Evolutionary conservation across 495 filamentous ascomycete species (phyloP).

Genomic region (Staphylotrichum tortipilum): DNA sequence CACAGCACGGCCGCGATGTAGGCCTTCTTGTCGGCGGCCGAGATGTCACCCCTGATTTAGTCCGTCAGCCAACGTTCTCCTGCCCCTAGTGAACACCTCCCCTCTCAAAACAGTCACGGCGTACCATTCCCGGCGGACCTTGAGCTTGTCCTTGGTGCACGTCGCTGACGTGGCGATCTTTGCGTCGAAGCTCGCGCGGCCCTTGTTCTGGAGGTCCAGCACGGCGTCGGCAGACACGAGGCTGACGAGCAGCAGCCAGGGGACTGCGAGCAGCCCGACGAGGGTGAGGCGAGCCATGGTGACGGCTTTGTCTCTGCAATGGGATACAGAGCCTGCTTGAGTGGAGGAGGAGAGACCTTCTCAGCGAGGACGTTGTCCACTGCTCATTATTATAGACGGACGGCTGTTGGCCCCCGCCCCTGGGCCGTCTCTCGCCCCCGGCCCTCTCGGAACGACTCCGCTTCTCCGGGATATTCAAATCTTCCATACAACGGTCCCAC

Average conservation of each 20-base stretch:
- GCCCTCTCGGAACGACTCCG: neutral
- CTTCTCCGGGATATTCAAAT: neutral
- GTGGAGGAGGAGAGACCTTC: neutral
- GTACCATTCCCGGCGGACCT: slow-evolving; percentile 42
- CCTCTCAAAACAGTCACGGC: neutral
- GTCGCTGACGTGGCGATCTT: slow-evolving; percentile 36
- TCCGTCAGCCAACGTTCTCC: neutral
- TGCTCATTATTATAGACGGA: neutral
- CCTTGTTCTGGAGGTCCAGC: slow-evolving; percentile 33
- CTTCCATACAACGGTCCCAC: neutral
- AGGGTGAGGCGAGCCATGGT: slow-evolving; percentile 23
- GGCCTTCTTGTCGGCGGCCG: slow-evolving; percentile 39
- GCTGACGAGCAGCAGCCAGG: slow-evolving; percentile 19
- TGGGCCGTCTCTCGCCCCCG: neutral
- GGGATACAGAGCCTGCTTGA: neutral
- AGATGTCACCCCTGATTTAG: slow-evolving; percentile 42
- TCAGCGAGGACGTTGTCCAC: too few relatives aligned
- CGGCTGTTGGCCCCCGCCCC: neutral
- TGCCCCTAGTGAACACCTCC: neutral
- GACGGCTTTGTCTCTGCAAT: neutral
- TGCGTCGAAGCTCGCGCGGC: slow-evolving; percentile 30
- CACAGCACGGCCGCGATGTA: slow-evolving; percentile 62
- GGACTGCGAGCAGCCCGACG: slow-evolving; percentile 21
- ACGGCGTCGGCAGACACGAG: slow-evolving; percentile 33
- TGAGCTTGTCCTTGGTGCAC: slow-evolving; percentile 40